phyloP scores from a whole-genome alignment of 202 grass and related monocot genomes.

The Schoenoplectus triqueter region DNA sequence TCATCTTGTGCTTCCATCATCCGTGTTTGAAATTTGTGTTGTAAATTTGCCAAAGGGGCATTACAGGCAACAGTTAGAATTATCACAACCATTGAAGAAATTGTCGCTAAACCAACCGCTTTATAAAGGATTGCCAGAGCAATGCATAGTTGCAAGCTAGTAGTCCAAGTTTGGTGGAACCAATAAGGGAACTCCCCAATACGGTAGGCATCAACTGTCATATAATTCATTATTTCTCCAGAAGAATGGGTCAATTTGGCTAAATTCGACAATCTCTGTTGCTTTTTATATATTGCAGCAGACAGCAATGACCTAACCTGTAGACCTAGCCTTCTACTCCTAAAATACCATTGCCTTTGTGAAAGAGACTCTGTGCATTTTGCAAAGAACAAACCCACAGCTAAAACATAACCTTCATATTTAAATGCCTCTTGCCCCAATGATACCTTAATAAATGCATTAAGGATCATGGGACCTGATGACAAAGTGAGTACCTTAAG shows the following conservation, averaged over 20 bases:
- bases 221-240: conserved; percentile 89
- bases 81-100: conserved; percentile 70
- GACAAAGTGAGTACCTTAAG: conserved; percentile 78
- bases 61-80: conserved; percentile 72
- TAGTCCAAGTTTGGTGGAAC: conserved; percentile 95
- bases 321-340: conserved; percentile 67
- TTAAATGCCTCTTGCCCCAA: conserved; percentile 61
- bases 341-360: conserved; percentile 91
- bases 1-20: conserved; percentile 88
- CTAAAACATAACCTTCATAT: conserved; percentile 65
- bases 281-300: conserved; percentile 84
- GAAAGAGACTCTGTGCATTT: conserved; percentile 84
- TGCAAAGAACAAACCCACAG: conserved; percentile 56
- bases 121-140: conserved; percentile 75
- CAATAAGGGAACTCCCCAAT: conserved; percentile 91
- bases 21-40: conserved; percentile 77
- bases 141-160: conserved; percentile 75
- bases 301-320: conserved; percentile 81
- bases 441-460: conserved; percentile 73
- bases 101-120: conserved; percentile 59
- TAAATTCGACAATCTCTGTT: conserved; percentile 65
- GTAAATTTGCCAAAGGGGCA: conserved; percentile 79
- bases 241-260: conserved; percentile 78
- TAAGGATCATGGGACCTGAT: conserved; percentile 70
- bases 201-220: conserved; percentile 84